phyloP scores from a whole-genome alignment of 306 rosid species.

The Prunus armeniaca region DNA sequence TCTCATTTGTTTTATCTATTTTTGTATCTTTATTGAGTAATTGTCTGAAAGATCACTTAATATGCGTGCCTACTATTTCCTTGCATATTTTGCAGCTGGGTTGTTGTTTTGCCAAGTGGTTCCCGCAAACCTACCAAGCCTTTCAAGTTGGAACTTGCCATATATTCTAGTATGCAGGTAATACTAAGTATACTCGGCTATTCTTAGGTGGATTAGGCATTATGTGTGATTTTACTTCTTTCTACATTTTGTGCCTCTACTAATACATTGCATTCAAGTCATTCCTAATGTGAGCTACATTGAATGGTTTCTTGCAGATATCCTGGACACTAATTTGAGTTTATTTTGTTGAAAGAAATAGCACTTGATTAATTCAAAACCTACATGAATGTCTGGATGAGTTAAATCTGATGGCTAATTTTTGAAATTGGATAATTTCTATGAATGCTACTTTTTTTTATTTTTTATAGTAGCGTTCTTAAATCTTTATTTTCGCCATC shows the following conservation, averaged over 20 bases:
- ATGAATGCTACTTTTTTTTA: neutral
- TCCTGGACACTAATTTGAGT: neutral
- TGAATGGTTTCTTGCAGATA: neutral
- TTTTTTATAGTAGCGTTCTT: neutral
- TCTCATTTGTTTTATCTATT: neutral
- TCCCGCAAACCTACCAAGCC: constrained; percentile 61
- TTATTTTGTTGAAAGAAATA: neutral
- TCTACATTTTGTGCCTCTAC: neutral
- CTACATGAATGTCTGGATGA: neutral
- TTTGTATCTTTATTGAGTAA: neutral
- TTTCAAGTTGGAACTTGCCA: constrained; percentile 94
- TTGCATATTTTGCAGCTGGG: constrained; percentile 74
- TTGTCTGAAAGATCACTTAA: neutral
- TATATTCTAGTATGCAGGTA: constrained; percentile 84
- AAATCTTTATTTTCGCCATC: neutral
- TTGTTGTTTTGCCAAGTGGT: constrained; percentile 77
- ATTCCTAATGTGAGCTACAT: neutral
- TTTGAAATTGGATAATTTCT: neutral
- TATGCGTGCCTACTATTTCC: constrained; percentile 9
- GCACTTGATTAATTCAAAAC: neutral
- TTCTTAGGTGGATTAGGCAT: neutral
- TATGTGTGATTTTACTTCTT: neutral
- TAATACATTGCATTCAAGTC: neutral
- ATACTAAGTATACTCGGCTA: neutral
- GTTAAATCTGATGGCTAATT: neutral